phyloP scores from a whole-genome alignment of 139 green algal species.

The Ostreobium quekettii region DNA sequence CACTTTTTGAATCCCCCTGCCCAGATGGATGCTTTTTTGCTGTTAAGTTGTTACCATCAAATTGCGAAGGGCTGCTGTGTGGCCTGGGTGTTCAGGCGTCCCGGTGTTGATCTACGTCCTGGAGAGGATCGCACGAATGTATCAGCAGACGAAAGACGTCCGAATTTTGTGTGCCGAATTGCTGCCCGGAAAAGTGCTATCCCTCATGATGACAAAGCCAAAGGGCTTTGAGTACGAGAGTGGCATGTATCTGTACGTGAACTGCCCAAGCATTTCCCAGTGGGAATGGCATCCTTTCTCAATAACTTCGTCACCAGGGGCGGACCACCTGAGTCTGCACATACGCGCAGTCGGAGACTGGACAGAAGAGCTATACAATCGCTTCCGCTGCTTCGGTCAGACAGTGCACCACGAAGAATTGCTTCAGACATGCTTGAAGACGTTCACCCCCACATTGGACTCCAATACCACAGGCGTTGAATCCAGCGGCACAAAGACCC shows the following conservation, averaged over 20 bases:
- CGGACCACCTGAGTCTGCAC: neutral
- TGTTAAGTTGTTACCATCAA: too few relatives aligned
- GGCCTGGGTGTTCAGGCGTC: too few relatives aligned
- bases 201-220: constrained; percentile 16
- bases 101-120: constrained; percentile 18
- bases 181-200: constrained; percentile 13
- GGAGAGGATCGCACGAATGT: constrained; percentile 5
- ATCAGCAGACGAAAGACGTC: neutral
- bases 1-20: too few relatives aligned
- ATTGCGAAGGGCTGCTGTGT: too few relatives aligned
- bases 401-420: too few relatives aligned
- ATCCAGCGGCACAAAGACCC: too few relatives aligned
- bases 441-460: too few relatives aligned
- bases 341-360: neutral
- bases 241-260: constrained; percentile 27
- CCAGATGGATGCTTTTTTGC: too few relatives aligned
- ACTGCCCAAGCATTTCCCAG: constrained; percentile 21
- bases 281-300: neutral
- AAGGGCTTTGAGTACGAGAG: constrained; percentile 19
- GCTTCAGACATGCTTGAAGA: too few relatives aligned
- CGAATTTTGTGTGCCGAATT: constrained; percentile 10
- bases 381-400: too few relatives aligned
- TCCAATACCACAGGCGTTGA: too few relatives aligned
- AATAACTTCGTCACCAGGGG: neutral
- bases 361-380: neutral